Evolutionary conservation across 1,284 basidiomycete genomes (phyloP), one percentile per base, ranked within the genome.

Genomic region (Sporisorium scitamineum): DNA sequence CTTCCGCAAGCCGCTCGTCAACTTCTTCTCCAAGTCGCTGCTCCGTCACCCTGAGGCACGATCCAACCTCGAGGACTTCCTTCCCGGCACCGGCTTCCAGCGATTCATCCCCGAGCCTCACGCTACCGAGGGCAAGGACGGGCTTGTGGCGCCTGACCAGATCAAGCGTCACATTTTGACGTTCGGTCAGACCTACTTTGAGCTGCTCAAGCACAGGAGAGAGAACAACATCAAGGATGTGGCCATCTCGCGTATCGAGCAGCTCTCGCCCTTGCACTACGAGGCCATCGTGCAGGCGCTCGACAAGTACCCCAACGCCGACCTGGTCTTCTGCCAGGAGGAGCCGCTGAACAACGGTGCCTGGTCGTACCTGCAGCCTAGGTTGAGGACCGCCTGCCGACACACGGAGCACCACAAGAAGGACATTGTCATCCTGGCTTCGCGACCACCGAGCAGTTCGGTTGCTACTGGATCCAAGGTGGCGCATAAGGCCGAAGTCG

Each of bases 11-110:
- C 84, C 84, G 31, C 68, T 85, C 61, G 91, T 99, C 82, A 70
- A 93, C 82, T 97, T 98, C 91, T 98, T 97, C 91, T 96, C 94
- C 53, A 99, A 99, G 89, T 92, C 90, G 70, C 90, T 99, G 45
- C 89, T 99, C 59, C 94, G 96, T 80, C 95, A 98, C 87, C 94
- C 96, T 13, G 90, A 90, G 65, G 96, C 94, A 39, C 91, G 93
- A 72, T 98, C 95, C 0, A 89, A 90, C 22, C 87, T 99, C 10
- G 90, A 90, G 13, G 96, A 98, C 85, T 94, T 99, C 91, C 87
- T 90, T 34, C 93, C 91, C 72, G 93, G 97, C 41, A 94, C 92
- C 18, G 88, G 90, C 83, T 99, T 99, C 91, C 90, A 95, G 88
- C 91, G 95, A 69, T 99, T 96, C 88, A 85, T 99, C 61, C 93